Base-by-base conservation (phyloP, 257 asterid genomes). In the Nicotiana benthamiana region DNA sequence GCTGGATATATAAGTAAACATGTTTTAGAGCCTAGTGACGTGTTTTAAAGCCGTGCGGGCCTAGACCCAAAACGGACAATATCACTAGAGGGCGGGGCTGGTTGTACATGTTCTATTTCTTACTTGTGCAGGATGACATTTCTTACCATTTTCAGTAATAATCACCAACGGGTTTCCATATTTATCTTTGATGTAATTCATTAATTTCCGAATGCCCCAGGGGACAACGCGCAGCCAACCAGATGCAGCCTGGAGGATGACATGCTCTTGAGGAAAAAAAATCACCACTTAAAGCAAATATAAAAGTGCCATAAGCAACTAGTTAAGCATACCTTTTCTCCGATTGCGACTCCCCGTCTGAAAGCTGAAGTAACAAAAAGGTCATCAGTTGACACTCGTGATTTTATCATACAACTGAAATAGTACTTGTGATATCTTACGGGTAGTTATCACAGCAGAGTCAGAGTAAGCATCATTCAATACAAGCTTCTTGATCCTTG, bases 181-280 rank as follows among this genome's bases (percentile, higher is more conserved):
- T 82, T 78, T 93, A 79, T 90, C 86, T 81, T 86, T 93, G 16
- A 94, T 84, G 85, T 94, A 80, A 81, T 86, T 91, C 61, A 91
- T 86, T 81, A 94, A 26, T 88, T 92, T 92, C 54, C 95, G 75
- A 40, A 94, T 90, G 18, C 98, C 98, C 97, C 97, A 93, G 0
- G 97, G 97, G 34, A 94, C 97, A 0, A 94, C 85, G 78, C 84
- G 93, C 16, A 94, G 84, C 98, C 98, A 94, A 46, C 61, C 70
- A 7, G 98, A 94, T 4, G 98, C 92, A 6, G 91, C 91, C 98
- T 94, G 80, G 52, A 85, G 77, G 15, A 59, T 26, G 66, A 52
- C 30, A 62, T 16, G 28, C 0, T 9, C 6, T 59, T 54, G 13
- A 83, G 75, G 63, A 82, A 18, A 15, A 22, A 60, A 4, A 0